Base-by-base conservation (phyloP, 2,329 filamentous ascomycete genomes). In the Aspergillus thermomutatus region DNA sequence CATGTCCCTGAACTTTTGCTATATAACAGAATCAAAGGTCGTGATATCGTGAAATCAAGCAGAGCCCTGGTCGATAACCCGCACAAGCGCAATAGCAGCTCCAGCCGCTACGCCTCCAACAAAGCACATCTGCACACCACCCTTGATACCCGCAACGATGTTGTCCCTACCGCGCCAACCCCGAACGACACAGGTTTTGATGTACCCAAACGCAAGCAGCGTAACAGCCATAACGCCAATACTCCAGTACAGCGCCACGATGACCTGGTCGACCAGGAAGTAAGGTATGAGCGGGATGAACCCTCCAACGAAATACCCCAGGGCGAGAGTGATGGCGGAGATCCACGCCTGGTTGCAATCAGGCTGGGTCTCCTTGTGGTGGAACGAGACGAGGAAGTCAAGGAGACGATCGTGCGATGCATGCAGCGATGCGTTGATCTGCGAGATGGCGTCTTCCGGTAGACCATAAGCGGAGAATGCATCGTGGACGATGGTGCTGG, bases 221-320 rank as follows among this genome's bases (percentile, higher is more conserved):
- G 75, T 75, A 19, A 77, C 61, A 0, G 59, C 75, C 74, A 77
- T 78, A 9, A 78, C 72, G 1, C 66, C 73, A 54, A 76, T 72
- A 54, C 74, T 77, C 62, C 66, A 75, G 55, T 81, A 78, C 51
- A 92, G 74, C 7, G 80, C 82, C 17, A 69, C 59, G 34, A 73
- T 65, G 5, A 83, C 77, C 26, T 75, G 66, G 4, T 77, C 59
- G 19, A 80, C 75, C 54, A 87, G 77, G 61, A 90, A 86, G 73
- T 91, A 91, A 0, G 88, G 88, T 45, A 88, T 72, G 65, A 90
- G 80, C 14, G 88, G 87, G n/a, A 90, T 81, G 53, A 90, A 77
- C 0, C 88, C 88, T 21, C 88, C 88, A 23, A 90, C 71, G 52
- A 90, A 86, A 69, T 91, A 91, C 37, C 86, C 86, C 17, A 85